Evolutionary conservation across 805 yeast species (phyloP), one percentile per base, ranked within the genome.

Genomic region (Kodamaea kakaduensis): DNA sequence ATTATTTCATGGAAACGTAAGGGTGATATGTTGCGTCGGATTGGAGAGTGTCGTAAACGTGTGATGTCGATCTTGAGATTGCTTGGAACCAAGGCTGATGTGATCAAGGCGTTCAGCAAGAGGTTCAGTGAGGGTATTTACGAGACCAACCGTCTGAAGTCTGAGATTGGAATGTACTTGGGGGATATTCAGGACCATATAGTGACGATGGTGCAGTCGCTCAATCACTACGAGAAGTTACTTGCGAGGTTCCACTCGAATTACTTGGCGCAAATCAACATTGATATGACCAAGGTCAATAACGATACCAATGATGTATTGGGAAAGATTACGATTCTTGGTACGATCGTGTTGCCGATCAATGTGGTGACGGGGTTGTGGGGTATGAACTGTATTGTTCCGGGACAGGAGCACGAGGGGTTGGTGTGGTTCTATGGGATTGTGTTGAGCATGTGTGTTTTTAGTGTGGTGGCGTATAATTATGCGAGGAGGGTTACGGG

Each of bases 361-460:
- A 93, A 93, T 54, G 86, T 93, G 37, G 82, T 93, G 15, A 93
- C 98, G 0, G 98, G 98, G 14, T 64, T 93, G 31, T 93, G 97
- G 97, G 98, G 98, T 38, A 93, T 93, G 98, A 93, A 93, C 63
- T 95, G 93, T 46, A 51, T 86, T 8, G 98, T 93, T 22, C 98
- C 98, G 0, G 98, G 98, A 0, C 97, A 90, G 56, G 67, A 56
- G 19, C 48, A 52, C 26, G 59, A 51, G 9, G 68, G 69, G 2
- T 51, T 67, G 36, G 45, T 52, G 13, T 67, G 73, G 73, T 67
- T 67, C 44, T 64, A 56, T 50, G 53, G 61, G 3, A 67, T 67
- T 17, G 45, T 66, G 18, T 48, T 51, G 10, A 47, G 52, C 9
- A 67, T 67, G 61, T 35, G 54, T 9, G 21, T 56, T 31, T 62